phyloP scores from a whole-genome alignment of 2,329 filamentous ascomycete species.

The Penicillium nordicum region DNA sequence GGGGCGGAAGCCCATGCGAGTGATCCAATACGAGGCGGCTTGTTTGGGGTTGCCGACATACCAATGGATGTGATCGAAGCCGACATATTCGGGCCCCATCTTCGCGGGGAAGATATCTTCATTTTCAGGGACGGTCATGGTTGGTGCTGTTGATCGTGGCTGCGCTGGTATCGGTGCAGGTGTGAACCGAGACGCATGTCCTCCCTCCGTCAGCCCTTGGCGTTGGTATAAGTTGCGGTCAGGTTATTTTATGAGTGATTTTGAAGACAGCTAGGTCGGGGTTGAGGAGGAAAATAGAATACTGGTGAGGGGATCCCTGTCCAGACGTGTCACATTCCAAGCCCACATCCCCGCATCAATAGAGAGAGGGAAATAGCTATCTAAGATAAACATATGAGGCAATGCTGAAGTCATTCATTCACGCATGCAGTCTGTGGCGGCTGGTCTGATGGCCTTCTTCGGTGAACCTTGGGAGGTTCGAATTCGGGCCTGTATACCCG shows the following conservation, averaged over 20 bases:
- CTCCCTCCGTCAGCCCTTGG: background rate
- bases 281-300: background rate
- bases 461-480: background rate
- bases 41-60: slow-evolving; percentile 94
- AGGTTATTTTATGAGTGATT: slow-evolving; percentile 2
- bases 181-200: background rate
- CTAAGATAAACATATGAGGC: slow-evolving; percentile 6
- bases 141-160: background rate
- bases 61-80: slow-evolving; percentile 88
- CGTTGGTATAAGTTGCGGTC: background rate
- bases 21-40: slow-evolving; percentile 79
- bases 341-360: background rate
- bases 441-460: background rate
- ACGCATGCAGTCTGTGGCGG: background rate
- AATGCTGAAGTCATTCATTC: slow-evolving; percentile 9
- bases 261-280: background rate
- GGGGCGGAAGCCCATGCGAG: slow-evolving; percentile 74
- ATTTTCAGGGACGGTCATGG: slow-evolving; percentile 2
- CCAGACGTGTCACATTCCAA: slow-evolving; percentile 6
- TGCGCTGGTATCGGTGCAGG: background rate
- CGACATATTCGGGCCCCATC: slow-evolving; percentile 36
- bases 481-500: background rate
- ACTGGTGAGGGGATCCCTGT: background rate
- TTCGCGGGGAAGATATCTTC: slow-evolving; percentile 21
- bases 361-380: background rate